phyloP scores from a whole-genome alignment of 2,329 filamentous ascomycete genomes.

The Fusarium miscanthi region DNA sequence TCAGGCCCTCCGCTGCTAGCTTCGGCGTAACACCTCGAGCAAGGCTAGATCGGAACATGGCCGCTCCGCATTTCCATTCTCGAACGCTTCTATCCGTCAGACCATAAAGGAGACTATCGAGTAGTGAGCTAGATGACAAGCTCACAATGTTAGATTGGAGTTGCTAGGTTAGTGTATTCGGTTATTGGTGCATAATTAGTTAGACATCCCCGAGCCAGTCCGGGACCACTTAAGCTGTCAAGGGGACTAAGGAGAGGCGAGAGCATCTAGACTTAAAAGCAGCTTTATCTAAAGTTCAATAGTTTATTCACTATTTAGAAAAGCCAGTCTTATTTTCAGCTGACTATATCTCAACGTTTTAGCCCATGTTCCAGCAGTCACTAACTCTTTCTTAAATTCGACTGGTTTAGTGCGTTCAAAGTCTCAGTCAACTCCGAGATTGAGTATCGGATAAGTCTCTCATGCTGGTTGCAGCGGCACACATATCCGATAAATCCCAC shows the following conservation, averaged over 20 bases:
- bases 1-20: not conserved
- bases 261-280: not conserved
- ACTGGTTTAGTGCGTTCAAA: too few species aligned
- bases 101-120: not conserved
- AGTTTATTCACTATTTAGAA: not conserved
- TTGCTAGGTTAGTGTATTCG: not conserved
- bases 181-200: conserved; percentile 2
- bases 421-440: not conserved
- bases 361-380: accelerated
- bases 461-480: not conserved
- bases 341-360: not conserved
- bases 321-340: not conserved
- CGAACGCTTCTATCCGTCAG: not conserved
- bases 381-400: accelerated
- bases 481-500: not conserved
- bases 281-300: not conserved
- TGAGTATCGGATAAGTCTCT: not conserved
- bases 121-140: not conserved
- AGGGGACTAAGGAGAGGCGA: not conserved
- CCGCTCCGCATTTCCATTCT: conserved; percentile 1
- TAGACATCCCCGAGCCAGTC: not conserved
- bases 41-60: not conserved
- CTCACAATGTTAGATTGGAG: not conserved
- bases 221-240: not conserved
- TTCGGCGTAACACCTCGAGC: not conserved